Evolutionary conservation across 1,284 basidiomycete species (phyloP), one percentile per base, ranked within the genome.

Genomic region (Peniophora sp.): DNA sequence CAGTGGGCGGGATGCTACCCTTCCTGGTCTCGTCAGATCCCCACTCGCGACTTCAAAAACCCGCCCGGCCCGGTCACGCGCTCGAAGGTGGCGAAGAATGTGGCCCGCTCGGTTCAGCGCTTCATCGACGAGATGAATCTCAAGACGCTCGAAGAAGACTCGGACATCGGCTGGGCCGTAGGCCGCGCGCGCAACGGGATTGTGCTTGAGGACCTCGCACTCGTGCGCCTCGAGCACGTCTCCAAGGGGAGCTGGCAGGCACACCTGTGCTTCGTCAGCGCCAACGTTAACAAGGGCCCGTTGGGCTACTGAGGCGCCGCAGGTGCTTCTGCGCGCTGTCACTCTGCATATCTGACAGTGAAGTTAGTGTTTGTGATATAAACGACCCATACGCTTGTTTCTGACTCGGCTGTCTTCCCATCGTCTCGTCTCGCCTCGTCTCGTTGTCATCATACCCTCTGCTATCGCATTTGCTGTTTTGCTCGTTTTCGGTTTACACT

Each of bases 241-340:
- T 85, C 83, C 10, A 79, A 84, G 67, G 86, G 85, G 14, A 82
- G 78, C 53, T 89, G 85, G 85, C 85, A 89, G 56, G 84, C 84
- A 35, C 84, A 88, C 52, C 65, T 89, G 46, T 75, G 83, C 57
- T 69, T 89, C 35, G 50, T 60, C 17, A 55, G 47, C 43, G 51
- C 55, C 24, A 32, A 12, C 27, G 12, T 32, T 12, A 12, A 32
- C 6, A 32, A 32, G 12, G 27, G 27, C 27, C 27, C 27, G 5
- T 12, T 32, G 5, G n/a, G n/a, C 12, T 6, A 32, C 12, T 12
- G 27, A 32, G 6, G 27, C 27, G 27, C 12, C 27, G 6, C 5
- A 5, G 27, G 27, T 12, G 27, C 12, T 6, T 6, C 27, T 32
- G 27, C 27, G 27, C 6, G 12, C 12, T 32, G n/a, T n/a, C n/a